Conservation (phyloP, 768 basidiomycete species). For the Sistotremastrum suecicum region DNA sequence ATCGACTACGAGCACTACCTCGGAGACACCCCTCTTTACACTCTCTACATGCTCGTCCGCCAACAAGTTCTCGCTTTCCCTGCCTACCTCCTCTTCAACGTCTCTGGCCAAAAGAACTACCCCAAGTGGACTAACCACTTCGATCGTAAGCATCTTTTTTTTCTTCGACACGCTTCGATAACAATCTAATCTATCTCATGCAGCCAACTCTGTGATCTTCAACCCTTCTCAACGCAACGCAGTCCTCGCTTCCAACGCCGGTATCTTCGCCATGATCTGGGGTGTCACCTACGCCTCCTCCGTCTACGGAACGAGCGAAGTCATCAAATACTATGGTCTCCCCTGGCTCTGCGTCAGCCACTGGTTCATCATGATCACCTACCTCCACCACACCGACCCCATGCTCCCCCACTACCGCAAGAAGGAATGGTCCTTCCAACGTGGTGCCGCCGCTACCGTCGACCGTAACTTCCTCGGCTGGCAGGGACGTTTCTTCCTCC, state of each 20-base stretch:
- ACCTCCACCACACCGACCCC: constrained; percentile 47
- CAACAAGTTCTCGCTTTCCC: constrained; percentile 2
- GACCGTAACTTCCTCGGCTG: constrained; percentile 47
- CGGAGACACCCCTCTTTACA: constrained; percentile 18
- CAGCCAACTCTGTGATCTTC: no score
- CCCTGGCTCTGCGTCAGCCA: constrained; percentile 39
- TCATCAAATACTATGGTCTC: constrained; percentile 14
- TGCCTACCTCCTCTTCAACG: constrained; percentile 15
- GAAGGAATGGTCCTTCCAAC: constrained; percentile 39
- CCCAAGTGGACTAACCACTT: constrained; percentile 44
- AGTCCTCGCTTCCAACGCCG: constrained; percentile 14
- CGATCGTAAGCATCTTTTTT: constrained; percentile 28
- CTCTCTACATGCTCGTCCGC: constrained; percentile 5
- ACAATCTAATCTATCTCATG: no score
- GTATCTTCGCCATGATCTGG: constrained; percentile 12
- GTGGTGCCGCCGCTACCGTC: constrained; percentile 44
- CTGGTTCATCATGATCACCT: constrained; percentile 54
- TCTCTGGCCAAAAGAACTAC: constrained; percentile 20
- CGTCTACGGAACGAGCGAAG: constrained; percentile 10
- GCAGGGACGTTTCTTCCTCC: constrained; percentile 48
- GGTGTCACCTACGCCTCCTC: constrained; percentile 6
- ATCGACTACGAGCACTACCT: constrained; percentile 15
- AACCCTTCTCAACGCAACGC: no score
- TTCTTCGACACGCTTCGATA: not conserved
- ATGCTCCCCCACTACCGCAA: constrained; percentile 40